Evolutionary conservation across 805 yeast genomes (phyloP).

Genomic region (Cyberlindnera sargentensis): DNA sequence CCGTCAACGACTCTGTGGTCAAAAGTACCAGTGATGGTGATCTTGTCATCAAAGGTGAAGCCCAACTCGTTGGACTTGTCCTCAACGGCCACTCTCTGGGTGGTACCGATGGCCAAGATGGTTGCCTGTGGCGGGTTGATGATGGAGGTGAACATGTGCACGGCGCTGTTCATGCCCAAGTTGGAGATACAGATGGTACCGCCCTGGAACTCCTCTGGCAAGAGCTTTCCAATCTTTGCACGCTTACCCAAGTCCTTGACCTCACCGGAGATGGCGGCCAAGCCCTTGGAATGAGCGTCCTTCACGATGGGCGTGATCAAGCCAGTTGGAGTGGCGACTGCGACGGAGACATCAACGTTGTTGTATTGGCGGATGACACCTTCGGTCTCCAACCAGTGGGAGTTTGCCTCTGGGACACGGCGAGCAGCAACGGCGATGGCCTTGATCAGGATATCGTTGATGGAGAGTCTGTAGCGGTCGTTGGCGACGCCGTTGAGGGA

Average conservation of each 20-base stretch:
- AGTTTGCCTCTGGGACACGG: constrained; percentile 90
- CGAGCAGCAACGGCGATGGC: constrained; percentile 86
- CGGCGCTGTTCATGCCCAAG: constrained; percentile 98
- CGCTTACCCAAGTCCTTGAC: constrained; percentile 92
- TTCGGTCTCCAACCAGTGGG: constrained; percentile 86
- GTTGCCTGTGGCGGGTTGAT: constrained; percentile 97
- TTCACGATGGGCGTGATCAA: constrained; percentile 93
- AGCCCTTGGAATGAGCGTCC: constrained; percentile 83
- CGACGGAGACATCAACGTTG: constrained; percentile 94
- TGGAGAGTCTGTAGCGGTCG: constrained; percentile 84
- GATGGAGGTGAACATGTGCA: constrained; percentile 87
- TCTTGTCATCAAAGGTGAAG: constrained; percentile 83
- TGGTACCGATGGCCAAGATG: constrained; percentile 91
- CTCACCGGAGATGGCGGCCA: constrained; percentile 70
- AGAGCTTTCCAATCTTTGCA: constrained; percentile 89
- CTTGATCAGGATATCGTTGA: constrained; percentile 90
- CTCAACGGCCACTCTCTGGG: constrained; percentile 86
- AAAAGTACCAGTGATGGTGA: constrained; percentile 91
- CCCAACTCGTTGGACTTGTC: constrained; percentile 89
- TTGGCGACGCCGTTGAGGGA: constrained; percentile 80
- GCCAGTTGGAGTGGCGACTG: constrained; percentile 98
- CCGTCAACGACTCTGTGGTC: constrained; percentile 98
- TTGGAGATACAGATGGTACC: constrained; percentile 98
- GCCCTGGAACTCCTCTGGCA: constrained; percentile 98
- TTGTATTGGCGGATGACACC: constrained; percentile 88